phyloP scores from a whole-genome alignment of 2,329 filamentous ascomycete species.

The Aspergillus sp. region DNA sequence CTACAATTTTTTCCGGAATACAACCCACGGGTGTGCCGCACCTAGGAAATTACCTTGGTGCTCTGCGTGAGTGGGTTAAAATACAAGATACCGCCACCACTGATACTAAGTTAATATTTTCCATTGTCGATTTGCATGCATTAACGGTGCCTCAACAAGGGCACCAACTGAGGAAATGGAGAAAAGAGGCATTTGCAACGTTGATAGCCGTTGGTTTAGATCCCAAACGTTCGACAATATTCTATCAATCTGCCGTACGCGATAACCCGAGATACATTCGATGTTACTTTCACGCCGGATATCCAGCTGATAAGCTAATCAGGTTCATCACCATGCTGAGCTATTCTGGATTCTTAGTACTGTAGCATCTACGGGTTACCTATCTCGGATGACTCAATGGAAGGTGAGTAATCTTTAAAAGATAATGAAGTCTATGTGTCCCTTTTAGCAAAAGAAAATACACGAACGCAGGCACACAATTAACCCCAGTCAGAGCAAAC shows the following conservation, averaged over 20 bases:
- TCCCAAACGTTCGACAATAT: conserved; percentile 73
- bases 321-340: conserved; percentile 78
- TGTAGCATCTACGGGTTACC: conserved; percentile 84
- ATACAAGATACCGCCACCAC: conserved; percentile 66
- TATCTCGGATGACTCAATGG: conserved; percentile 99
- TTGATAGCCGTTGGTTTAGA: conserved; percentile 82
- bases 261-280: not conserved
- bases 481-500: conserved; percentile 62
- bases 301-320: not conserved
- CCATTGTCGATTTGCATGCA: conserved; percentile 90
- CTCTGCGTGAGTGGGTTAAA: conserved; percentile 79
- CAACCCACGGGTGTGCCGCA: conserved; percentile 95
- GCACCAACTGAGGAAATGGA: conserved; percentile 60
- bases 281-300: not conserved
- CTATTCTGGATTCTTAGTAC: conserved; percentile 98
- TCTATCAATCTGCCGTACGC: conserved; percentile 74
- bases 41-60: conserved; percentile 92
- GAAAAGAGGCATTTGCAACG: conserved; percentile 73
- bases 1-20: conserved; percentile 85
- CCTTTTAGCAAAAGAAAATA: not conserved
- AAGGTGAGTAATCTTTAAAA: conserved; percentile 60
- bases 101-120: conserved; percentile 70
- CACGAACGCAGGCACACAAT: not conserved
- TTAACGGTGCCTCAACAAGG: conserved; percentile 76
- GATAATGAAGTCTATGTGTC: not conserved